Percentiles rank a stretch among this genome's conserved stretches.
Evolutionary conservation across 148 eudicot genomes (phyloP).

Genomic region (Vaccinium myrtillus): DNA sequence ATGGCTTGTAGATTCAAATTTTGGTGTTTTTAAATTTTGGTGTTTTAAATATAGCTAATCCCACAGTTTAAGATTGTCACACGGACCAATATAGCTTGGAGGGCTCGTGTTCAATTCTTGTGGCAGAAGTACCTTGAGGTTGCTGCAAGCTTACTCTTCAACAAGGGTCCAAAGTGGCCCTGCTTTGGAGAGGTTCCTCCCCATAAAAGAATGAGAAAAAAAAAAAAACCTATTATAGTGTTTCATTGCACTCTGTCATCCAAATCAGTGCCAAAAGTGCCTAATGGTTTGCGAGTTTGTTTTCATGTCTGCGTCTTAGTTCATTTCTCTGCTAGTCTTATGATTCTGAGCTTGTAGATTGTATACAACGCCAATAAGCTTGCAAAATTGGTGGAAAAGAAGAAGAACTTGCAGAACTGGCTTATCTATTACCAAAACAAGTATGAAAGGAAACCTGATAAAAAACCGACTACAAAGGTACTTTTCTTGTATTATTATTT

Average conservation of each 20-base stretch:
- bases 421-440: slow-evolving; percentile 74
- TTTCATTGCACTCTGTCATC: not conserved
- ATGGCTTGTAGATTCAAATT: not conserved
- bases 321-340: not conserved
- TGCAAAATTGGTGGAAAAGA: slow-evolving; percentile 73
- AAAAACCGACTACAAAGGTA: slow-evolving; percentile 80
- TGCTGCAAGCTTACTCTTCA: not conserved
- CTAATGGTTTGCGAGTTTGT: not conserved
- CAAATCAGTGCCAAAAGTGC: not conserved
- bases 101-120: not conserved
- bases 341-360: slow-evolving; percentile 38
- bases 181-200: not conserved
- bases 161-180: not conserved
- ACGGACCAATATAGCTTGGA: not conserved
- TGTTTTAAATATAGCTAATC: not conserved
- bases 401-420: slow-evolving; percentile 71
- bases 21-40: not conserved
- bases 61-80: not conserved
- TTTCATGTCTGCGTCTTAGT: not conserved
- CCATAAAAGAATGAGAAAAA: not conserved
- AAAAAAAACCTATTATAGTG: not conserved
- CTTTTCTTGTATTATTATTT: not conserved
- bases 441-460: slow-evolving; percentile 64
- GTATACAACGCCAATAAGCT: slow-evolving; percentile 90
- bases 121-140: not conserved